Evolutionary conservation across 1,139 yeast species (phyloP).

Genomic region (Pichia sp.): DNA sequence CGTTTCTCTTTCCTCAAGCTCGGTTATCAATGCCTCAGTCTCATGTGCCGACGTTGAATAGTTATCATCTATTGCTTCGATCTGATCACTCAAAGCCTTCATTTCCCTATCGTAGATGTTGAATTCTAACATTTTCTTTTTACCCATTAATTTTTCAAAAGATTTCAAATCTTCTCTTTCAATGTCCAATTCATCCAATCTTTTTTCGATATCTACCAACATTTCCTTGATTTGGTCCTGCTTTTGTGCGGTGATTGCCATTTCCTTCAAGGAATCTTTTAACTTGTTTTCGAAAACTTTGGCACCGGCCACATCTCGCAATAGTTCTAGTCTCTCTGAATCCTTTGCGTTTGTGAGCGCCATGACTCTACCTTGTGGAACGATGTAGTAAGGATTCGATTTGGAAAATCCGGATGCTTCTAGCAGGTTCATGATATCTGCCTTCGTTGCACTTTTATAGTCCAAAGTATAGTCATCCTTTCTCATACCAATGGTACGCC

Average conservation of each 20-base stretch:
- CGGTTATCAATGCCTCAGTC: slow-evolving; percentile 42
- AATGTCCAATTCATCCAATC: slow-evolving; percentile 72
- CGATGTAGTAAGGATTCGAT: slow-evolving; percentile 91
- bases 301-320: slow-evolving; percentile 95
- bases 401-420: slow-evolving; percentile 93
- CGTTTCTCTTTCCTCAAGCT: slow-evolving; percentile 46
- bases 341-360: slow-evolving; percentile 88
- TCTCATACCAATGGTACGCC: slow-evolving; percentile 88
- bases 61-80: slow-evolving; percentile 58
- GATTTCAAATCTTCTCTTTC: slow-evolving; percentile 74
- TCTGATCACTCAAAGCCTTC: slow-evolving; percentile 52
- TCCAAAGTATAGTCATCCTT: slow-evolving; percentile 87
- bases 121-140: slow-evolving; percentile 69
- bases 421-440: slow-evolving; percentile 76
- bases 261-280: slow-evolving; percentile 73
- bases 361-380: slow-evolving; percentile 88
- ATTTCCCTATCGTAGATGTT: slow-evolving; percentile 76
- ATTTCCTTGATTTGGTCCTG: slow-evolving; percentile 73
- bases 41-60: slow-evolving; percentile 49
- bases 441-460: slow-evolving; percentile 70
- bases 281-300: slow-evolving; percentile 81
- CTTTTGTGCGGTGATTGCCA: slow-evolving; percentile 67
- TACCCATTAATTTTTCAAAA: slow-evolving; percentile 63
- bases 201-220: slow-evolving; percentile 61
- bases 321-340: slow-evolving; percentile 65